phyloP scores from a whole-genome alignment of 768 basidiomycete species.

The Lyophyllum decastes region DNA sequence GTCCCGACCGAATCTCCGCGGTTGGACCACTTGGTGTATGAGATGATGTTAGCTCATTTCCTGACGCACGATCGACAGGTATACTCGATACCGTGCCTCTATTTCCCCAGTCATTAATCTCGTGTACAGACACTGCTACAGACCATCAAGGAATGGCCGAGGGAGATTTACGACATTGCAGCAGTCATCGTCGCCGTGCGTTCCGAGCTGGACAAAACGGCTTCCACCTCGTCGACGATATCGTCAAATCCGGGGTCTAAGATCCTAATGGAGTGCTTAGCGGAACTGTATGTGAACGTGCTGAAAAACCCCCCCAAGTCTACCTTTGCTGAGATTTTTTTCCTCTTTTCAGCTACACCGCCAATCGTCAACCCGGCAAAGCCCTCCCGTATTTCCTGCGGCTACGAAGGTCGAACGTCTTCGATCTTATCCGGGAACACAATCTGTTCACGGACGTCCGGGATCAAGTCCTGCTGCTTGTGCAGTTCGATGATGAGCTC shows the following conservation, averaged over 20 bases:
- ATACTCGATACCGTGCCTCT: conserved; percentile 14
- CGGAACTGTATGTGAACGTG: conserved; percentile 72
- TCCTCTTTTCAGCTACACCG: conserved; percentile 59
- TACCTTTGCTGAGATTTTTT: background rate
- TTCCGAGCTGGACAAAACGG: conserved; percentile 69
- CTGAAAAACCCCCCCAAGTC: background rate
- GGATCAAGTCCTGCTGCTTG: conserved; percentile 88
- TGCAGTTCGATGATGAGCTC: conserved; percentile 93
- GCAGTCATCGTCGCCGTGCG: conserved; percentile 90
- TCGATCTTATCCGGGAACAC: conserved; percentile 90
- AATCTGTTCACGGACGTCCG: conserved; percentile 94
- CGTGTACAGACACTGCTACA: conserved; percentile 64
- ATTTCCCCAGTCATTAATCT: conserved; percentile 4
- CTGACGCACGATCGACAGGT: conserved; percentile 77
- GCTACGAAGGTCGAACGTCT: conserved; percentile 85
- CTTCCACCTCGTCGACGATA: conserved; percentile 49
- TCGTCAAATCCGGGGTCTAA: conserved; percentile 46
- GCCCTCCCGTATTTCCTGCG: conserved; percentile 90
- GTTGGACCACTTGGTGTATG: conserved; percentile 85
- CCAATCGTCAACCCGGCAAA: conserved; percentile 91
- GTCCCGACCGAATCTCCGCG: conserved; percentile 84
- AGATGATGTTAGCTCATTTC: conserved; percentile 91
- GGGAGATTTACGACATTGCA: conserved; percentile 83
- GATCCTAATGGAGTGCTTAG: conserved; percentile 91
- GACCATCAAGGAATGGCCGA: conserved; percentile 89